phyloP scores from a whole-genome alignment of 495 filamentous ascomycete species.

The Trichoderma reesei region DNA sequence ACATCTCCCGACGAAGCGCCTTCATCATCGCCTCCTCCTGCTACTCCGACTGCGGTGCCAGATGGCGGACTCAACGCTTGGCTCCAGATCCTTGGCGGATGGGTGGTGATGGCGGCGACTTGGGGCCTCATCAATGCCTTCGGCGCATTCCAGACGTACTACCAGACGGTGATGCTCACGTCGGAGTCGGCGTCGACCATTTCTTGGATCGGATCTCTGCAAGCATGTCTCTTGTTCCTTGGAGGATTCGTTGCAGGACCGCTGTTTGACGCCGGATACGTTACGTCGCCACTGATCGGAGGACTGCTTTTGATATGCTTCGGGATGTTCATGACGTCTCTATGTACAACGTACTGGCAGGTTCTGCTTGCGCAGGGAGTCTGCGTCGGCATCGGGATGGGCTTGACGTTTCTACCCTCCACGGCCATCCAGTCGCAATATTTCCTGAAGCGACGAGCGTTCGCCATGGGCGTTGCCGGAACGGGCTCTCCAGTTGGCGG shows the following conservation, averaged over 20 bases:
- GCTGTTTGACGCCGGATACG: background rate
- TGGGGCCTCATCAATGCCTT: background rate
- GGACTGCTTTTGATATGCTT: background rate
- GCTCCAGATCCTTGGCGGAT: background rate
- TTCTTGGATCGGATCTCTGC: background rate
- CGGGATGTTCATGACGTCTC: background rate
- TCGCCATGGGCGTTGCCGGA: constrained; percentile 58
- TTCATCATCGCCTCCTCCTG: background rate
- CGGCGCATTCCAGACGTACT: background rate
- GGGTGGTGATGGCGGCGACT: background rate
- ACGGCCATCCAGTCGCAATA: constrained; percentile 58
- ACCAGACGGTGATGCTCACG: background rate
- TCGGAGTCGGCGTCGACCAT: background rate
- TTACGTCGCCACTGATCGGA: background rate
- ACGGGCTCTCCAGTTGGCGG: constrained; percentile 57
- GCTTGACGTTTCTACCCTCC: constrained; percentile 48
- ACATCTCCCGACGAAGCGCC: background rate
- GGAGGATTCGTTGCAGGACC: background rate
- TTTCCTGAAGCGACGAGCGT: constrained; percentile 49
- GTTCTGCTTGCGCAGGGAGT: constrained; percentile 52
- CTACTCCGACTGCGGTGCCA: background rate
- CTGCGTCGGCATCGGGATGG: constrained; percentile 43
- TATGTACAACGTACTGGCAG: constrained; percentile 45
- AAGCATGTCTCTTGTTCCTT: background rate
- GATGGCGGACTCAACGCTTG: background rate